Evolutionary conservation across 345 rosid genomes (phyloP).

Genomic region (Abelmoschus esculentus): DNA sequence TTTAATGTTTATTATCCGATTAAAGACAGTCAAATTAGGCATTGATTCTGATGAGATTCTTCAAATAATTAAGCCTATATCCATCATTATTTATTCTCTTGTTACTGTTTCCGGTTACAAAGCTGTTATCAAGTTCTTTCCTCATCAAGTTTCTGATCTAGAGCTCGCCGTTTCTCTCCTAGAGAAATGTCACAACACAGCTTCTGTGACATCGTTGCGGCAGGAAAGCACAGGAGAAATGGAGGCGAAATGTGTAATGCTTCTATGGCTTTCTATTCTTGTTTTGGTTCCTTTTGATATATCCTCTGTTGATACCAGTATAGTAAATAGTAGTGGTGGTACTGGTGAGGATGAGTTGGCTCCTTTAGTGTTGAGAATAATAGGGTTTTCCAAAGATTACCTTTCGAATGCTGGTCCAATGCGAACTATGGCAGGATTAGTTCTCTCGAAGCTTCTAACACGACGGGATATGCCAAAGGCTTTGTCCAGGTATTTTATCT

Average conservation of each 20-base stretch:
- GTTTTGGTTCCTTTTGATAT: conserved; percentile 92
- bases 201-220: conserved; percentile 55
- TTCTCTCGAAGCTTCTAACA: conserved; percentile 77
- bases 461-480: conserved; percentile 92
- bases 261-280: conserved; percentile 90
- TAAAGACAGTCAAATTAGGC: conserved; percentile 45
- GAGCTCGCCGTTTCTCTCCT: conserved; percentile 82
- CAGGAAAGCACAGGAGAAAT: conserved; percentile 96
- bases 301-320: conserved; percentile 78
- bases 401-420: conserved; percentile 88
- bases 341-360: conserved; percentile 42
- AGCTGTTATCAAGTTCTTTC: conserved; percentile 78
- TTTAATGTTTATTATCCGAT: conserved; percentile 63
- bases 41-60: conserved; percentile 45
- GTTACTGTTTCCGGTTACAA: conserved; percentile 93
- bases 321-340: conserved; percentile 30
- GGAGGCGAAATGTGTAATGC: conserved; percentile 86
- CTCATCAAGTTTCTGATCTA: conserved; percentile 87
- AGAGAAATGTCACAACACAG: conserved; percentile 64
- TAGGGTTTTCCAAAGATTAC: conserved; percentile 75
- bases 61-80: conserved; percentile 60
- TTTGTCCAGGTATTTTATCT: conserved; percentile 47
- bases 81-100: conserved; percentile 67
- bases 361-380: conserved; percentile 67
- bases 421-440: conserved; percentile 81